These are phyloP conservation scores for Cadophora sp. DNA, from an alignment of 2,329 filamentous ascomycete genomes.

Conservation along the genomic window DNA sequence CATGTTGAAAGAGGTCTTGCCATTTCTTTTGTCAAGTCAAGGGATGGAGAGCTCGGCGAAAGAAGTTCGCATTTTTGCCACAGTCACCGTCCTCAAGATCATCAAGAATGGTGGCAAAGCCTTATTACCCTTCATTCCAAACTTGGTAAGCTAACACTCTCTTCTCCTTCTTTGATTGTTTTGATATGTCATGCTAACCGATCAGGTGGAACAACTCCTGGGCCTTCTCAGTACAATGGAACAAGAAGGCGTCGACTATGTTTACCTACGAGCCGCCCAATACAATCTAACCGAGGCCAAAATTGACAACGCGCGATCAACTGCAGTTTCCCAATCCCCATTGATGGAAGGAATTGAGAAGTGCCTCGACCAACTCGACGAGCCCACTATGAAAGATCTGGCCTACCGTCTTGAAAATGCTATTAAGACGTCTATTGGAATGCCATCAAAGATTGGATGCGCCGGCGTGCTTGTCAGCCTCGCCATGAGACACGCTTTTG, in stretches of 20 bases:
- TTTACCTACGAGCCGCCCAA: constrained; percentile 85
- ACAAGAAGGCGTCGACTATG: constrained; percentile 87
- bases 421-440: constrained; percentile 85
- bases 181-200: background rate
- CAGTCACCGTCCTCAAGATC: constrained; percentile 84
- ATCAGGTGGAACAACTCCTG: constrained; percentile 74
- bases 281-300: constrained; percentile 87
- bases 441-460: constrained; percentile 94
- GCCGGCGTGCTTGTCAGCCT: constrained; percentile 84
- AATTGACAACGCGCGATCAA: constrained; percentile 86
- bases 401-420: constrained; percentile 75
- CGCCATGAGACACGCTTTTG: constrained; percentile 76
- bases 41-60: constrained; percentile 88
- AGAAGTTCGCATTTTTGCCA: constrained; percentile 85
- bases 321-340: constrained; percentile 82
- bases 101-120: constrained; percentile 86
- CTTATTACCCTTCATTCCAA: constrained; percentile 80
- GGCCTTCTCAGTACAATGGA: constrained; percentile 87
- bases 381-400: constrained; percentile 75
- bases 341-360: constrained; percentile 93
- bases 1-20: constrained; percentile 86
- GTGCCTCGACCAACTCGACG: constrained; percentile 84
- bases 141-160: constrained; percentile 54
- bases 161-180: background rate
- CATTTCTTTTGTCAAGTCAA: constrained; percentile 87